Conservation (phyloP, 2,329 filamentous ascomycete genomes). For the Phoma sp. region DNA sequence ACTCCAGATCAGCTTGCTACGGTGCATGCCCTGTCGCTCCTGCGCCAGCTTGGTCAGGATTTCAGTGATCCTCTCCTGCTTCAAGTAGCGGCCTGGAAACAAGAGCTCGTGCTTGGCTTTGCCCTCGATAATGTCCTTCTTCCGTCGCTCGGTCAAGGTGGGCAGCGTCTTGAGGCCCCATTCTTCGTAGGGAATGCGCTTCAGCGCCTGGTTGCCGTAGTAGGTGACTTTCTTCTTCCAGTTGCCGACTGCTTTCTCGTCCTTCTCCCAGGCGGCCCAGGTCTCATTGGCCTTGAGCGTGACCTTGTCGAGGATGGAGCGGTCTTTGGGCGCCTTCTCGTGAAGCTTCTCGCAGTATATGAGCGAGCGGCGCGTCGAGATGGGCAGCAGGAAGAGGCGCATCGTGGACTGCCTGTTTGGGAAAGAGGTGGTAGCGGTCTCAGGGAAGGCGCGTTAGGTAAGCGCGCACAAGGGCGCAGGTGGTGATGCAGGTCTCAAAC, state of each 20-base stretch:
- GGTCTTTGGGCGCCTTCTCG: slow-evolving; percentile 54
- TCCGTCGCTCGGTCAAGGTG: slow-evolving; percentile 72
- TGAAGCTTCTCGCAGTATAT: slow-evolving; percentile 87
- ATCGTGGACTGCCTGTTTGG: slow-evolving; percentile 58
- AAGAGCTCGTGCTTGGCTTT: slow-evolving; percentile 74
- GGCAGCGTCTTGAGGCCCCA: slow-evolving; percentile 97
- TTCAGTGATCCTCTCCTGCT: slow-evolving; percentile 66
- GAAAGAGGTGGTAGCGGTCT: slow-evolving; percentile 9
- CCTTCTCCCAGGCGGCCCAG: slow-evolving; percentile 89
- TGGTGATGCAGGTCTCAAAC: slow-evolving; percentile 22
- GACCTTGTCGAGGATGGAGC: slow-evolving; percentile 72
- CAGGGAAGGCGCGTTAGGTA: slow-evolving; percentile 18
- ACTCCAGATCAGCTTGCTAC: slow-evolving; percentile 79
- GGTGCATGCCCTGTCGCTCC: slow-evolving; percentile 81
- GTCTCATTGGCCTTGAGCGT: slow-evolving; percentile 75
- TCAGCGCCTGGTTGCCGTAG: slow-evolving; percentile 85
- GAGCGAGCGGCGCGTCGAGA: slow-evolving; percentile 88
- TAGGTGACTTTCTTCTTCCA: slow-evolving; percentile 89
- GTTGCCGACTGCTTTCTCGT: slow-evolving; percentile 65
- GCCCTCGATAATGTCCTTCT: slow-evolving; percentile 68
- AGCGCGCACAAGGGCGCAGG: slow-evolving; percentile 29
- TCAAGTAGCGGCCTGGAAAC: slow-evolving; percentile 76
- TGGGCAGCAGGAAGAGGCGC: slow-evolving; percentile 92
- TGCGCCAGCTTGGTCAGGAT: slow-evolving; percentile 76
- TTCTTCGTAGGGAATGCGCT: slow-evolving; percentile 93